phyloP scores from a whole-genome alignment of 2,329 filamentous ascomycete species.

The Capronia americana region DNA sequence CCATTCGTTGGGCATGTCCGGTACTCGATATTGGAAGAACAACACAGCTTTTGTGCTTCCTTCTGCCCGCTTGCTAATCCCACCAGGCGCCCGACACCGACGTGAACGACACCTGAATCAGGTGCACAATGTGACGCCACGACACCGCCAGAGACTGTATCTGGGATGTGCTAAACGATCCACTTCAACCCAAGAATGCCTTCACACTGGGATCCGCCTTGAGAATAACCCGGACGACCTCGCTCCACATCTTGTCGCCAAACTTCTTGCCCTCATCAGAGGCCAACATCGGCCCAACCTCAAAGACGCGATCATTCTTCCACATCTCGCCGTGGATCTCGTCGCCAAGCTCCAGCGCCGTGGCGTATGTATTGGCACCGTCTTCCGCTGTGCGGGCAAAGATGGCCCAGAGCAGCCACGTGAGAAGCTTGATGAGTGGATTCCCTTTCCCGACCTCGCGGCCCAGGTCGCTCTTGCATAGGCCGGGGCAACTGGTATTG shows the following conservation, averaged over 20 bases:
- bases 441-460: slow-evolving; percentile 43
- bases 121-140: neutral
- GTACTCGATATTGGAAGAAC: neutral
- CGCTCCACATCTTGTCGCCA: slow-evolving; percentile 50
- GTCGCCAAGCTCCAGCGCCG: slow-evolving; percentile 50
- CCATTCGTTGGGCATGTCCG: neutral
- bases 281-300: slow-evolving; percentile 42
- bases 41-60: neutral
- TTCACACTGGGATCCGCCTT: slow-evolving; percentile 30
- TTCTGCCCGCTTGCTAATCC: neutral
- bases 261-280: slow-evolving; percentile 46
- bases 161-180: neutral
- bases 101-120: neutral
- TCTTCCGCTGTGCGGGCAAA: slow-evolving; percentile 53
- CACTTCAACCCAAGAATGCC: slow-evolving; percentile 24
- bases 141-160: neutral
- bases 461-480: slow-evolving; percentile 52
- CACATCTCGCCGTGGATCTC: slow-evolving; percentile 54
- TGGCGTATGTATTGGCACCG: slow-evolving; percentile 53
- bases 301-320: slow-evolving; percentile 49
- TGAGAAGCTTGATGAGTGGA: slow-evolving; percentile 34
- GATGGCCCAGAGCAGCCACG: slow-evolving; percentile 46
- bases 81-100: neutral
- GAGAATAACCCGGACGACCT: slow-evolving; percentile 47
- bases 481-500: slow-evolving; percentile 54